A percentile compares a stretch with the other conserved stretches of the same genome.
Evolutionary conservation across 202 grass and related monocot species (phyloP).

Genomic region (Musa balbisiana): DNA sequence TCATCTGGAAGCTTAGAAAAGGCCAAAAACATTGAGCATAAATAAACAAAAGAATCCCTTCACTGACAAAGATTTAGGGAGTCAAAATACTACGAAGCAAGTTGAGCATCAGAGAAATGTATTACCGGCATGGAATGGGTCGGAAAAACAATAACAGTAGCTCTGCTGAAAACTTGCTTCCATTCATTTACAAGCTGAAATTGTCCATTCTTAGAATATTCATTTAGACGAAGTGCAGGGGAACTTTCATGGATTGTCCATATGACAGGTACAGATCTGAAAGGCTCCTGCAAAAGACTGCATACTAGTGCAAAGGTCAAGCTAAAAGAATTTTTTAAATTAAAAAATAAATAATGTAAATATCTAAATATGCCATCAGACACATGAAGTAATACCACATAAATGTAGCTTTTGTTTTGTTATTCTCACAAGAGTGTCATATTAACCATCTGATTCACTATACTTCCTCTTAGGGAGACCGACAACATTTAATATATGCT

Average conservation of each 20-base stretch:
- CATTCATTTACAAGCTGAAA: slow-evolving; percentile 64
- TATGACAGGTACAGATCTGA: slow-evolving; percentile 92
- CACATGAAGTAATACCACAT: background rate
- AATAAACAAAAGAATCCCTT: background rate
- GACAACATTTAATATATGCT: no score
- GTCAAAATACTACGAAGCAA: slow-evolving; percentile 17
- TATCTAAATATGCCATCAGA: background rate
- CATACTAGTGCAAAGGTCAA: slow-evolving; percentile 8
- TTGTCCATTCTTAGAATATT: slow-evolving; percentile 64
- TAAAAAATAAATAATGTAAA: background rate
- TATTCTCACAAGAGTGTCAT: no score
- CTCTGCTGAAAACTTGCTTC: slow-evolving; percentile 71
- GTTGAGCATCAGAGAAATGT: slow-evolving; percentile 16
- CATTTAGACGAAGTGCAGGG: slow-evolving; percentile 43
- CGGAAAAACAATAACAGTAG: slow-evolving; percentile 81
- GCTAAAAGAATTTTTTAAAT: slow-evolving; percentile 17
- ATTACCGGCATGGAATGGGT: slow-evolving; percentile 85
- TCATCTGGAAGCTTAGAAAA: slow-evolving; percentile 55
- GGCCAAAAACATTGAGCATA: slow-evolving; percentile 1
- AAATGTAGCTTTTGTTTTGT: background rate
- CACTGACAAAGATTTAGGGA: background rate
- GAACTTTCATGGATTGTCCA: slow-evolving; percentile 84
- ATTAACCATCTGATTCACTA: no score
- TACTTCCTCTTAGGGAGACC: no score
- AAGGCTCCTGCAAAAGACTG: slow-evolving; percentile 96